Base-by-base conservation (phyloP, 305 asterid species). In the Petunia hybrid region DNA sequence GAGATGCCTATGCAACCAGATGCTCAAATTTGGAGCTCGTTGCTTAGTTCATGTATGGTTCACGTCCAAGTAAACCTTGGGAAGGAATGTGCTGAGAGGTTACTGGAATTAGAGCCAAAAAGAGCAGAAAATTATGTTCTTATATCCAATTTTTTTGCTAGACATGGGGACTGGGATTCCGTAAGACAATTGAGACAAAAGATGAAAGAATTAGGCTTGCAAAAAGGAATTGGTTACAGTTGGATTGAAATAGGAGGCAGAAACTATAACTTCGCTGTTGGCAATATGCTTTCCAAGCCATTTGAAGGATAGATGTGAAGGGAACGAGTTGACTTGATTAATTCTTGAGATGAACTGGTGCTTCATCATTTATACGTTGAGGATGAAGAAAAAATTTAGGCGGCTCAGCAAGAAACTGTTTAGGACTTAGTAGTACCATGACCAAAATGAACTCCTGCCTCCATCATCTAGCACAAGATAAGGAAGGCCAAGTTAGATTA, bases 221-320 rank as follows among this genome's bases (percentile, higher is more conserved):
- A 22, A 68, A 81, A 84, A 77, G 81, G 78, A 61, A 81, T 63
- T 22, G 87, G 79, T 4, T 81, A 85, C 55, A 81, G 83, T 81
- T 77, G 74, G 84, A 84, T 82, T 61, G 87, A 84, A 75, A 60
- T 84, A 61, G 83, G 82, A 51, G 82, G 87, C 1, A 84, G 78
- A 81, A 40, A 43, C 42, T 63, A 42, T 55, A 77, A 80, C 78
- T 84, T 84, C 42, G 46, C 39, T 1, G 81, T 73, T 13, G 66
- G 81, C 6, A 31, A 46, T 63, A 66, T 41, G 64, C 79, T 74
- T 16, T 55, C 80, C 22, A 79, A 81, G 41, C 66, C 67, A 2
- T 66, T 70, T 62, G 69, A 14, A 38, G 77, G 14, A n/a, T 80
- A 80, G 75, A 65, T 39, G 16, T 64, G 38, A 83, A 83, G 83